These are phyloP conservation scores for Mycena galopus DNA, from an alignment of 768 basidiomycete genomes.

Conservation along the genomic window DNA sequence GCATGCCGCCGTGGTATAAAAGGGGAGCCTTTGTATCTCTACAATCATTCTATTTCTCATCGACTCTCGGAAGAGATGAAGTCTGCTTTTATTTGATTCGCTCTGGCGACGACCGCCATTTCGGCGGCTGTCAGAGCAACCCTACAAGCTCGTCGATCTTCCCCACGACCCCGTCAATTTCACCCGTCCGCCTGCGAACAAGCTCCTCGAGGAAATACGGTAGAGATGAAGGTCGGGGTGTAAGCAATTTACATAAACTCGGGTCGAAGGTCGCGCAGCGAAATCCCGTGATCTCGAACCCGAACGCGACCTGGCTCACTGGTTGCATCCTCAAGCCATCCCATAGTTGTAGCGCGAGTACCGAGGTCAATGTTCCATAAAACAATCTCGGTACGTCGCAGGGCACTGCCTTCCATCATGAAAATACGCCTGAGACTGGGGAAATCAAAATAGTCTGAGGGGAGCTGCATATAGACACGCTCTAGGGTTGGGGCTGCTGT, in stretches of 20 bases:
- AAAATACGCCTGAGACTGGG: neutral
- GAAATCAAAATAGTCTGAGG: neutral
- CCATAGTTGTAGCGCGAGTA: neutral
- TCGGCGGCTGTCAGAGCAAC: too few species aligned
- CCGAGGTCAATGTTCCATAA: neutral
- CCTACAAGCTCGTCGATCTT: too few species aligned
- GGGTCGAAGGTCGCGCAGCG: constrained; percentile 5
- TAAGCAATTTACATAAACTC: constrained; percentile 4
- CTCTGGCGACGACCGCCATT: too few species aligned
- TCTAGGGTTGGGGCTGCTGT: constrained; percentile 1
- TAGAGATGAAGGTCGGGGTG: neutral
- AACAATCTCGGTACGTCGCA: constrained; percentile 8
- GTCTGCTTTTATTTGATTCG: too few species aligned
- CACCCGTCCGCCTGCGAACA: too few species aligned
- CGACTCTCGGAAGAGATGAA: too few species aligned
- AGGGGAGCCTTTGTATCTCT: too few species aligned
- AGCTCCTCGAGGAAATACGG: too few species aligned
- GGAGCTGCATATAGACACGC: constrained; percentile 12
- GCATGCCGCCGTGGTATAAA: too few species aligned
- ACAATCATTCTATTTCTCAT: too few species aligned
- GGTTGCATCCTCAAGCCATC: neutral
- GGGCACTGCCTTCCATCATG: neutral
- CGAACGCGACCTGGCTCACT: neutral
- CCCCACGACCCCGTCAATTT: too few species aligned
- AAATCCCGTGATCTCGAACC: neutral